Base-by-base conservation (phyloP, 2,329 filamentous ascomycete genomes). In the Pseudocercospora cruenta region DNA sequence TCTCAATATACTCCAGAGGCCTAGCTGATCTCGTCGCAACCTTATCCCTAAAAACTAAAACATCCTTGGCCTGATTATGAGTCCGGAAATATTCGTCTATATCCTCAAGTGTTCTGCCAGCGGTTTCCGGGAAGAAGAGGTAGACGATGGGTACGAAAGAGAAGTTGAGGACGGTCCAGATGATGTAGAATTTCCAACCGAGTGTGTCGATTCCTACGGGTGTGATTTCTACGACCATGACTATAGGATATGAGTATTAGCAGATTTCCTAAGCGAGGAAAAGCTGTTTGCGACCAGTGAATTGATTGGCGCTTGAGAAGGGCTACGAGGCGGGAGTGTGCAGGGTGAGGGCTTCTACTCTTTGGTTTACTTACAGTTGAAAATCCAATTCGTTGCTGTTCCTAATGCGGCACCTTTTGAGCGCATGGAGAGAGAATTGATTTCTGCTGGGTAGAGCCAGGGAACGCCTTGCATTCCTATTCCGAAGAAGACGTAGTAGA, bases 401-500 rank as follows among this genome's bases (percentile, higher is more conserved):
- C 81, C 83, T 0, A 84, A 64, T 0, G 82, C 82, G 0, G 82
- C 82, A 2, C 82, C 81, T 63, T 83, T 83, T 1, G 81, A 82
- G 45, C 83, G 77, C 77, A 84, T 84, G 0, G 79, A 76, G 33
- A 85, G 74, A 0, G 80, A 80, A 62, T 84, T 85, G 72, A 85
- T 83, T 63, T 85, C 83, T 0, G 82, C 80, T 0, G 82, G 81
- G 66, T 83, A 84, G 7, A 80, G 68, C 75, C 73, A 73, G 0
- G 72, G 71, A 24, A 78, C 74, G 2, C 81, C 83, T 43, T 83
- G 67, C 53, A 69, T 70, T 7, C 71, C 71, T 19, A 71, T 80
- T 16, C 79, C 83, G 67, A 86, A 86, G 76, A 84, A 84, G 51
- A 85, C 79, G 69, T 85, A 85, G 75, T 84, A 86, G 6, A 86